Percentiles rank a stretch among this genome's conserved stretches.
These are phyloP conservation scores for Grosmannia penicillata DNA, from an alignment of 2,329 filamentous ascomycete species.

Conservation along the genomic window DNA sequence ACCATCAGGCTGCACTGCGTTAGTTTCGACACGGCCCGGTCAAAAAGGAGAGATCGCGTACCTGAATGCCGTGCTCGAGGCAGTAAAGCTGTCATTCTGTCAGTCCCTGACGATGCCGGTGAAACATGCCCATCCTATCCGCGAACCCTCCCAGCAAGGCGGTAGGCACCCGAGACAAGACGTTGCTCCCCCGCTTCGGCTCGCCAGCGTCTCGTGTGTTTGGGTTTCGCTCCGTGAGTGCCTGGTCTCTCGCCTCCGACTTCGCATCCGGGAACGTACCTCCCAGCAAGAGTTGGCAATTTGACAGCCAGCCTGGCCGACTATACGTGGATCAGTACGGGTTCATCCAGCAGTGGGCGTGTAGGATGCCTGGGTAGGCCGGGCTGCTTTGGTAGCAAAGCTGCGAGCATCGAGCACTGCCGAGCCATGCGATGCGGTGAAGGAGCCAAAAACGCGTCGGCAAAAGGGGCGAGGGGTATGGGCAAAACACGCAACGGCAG, in stretches of 20 bases:
- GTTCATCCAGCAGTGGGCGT: too few species aligned
- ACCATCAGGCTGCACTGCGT: constrained; percentile 68
- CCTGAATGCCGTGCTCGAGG: constrained; percentile 98
- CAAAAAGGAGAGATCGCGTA: constrained; percentile 29
- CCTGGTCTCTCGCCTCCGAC: too few species aligned
- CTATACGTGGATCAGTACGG: constrained; percentile 47
- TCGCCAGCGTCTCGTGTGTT: constrained; percentile 4
- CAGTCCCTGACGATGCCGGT: too few species aligned
- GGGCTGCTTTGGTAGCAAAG: background rate
- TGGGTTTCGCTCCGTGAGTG: too few species aligned
- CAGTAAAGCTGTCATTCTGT: constrained; percentile 72
- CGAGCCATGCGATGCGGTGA: constrained; percentile 8
- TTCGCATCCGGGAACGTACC: constrained; percentile 45
- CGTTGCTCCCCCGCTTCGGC: too few species aligned
- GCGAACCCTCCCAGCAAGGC: too few species aligned
- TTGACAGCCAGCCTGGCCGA: constrained; percentile 99
- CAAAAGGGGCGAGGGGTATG: background rate
- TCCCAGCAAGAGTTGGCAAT: constrained; percentile 99
- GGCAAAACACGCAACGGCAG: background rate
- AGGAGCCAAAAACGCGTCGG: constrained; percentile 13
- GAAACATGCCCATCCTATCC: too few species aligned
- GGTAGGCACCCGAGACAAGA: too few species aligned
- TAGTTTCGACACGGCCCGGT: background rate
- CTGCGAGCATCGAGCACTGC: too few species aligned
- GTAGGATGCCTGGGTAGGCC: background rate